Percentiles rank a stretch among this genome's conserved stretches.
Evolutionary conservation across 179 eudicot genomes (phyloP).

Genomic region (Silene noctiflora): DNA sequence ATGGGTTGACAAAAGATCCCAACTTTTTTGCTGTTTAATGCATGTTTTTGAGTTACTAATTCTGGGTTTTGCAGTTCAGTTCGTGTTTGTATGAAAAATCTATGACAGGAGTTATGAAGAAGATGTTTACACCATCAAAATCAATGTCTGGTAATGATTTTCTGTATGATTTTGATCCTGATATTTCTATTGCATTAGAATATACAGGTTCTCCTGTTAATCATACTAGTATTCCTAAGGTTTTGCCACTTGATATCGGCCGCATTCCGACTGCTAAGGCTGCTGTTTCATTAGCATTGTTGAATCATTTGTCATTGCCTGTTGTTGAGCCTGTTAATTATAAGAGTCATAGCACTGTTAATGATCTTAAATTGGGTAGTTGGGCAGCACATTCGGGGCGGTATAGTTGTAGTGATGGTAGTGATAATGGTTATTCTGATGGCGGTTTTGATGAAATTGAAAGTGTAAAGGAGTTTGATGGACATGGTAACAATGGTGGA

Average conservation of each 20-base stretch:
- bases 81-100: not conserved
- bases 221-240: slow-evolving; percentile 27
- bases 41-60: not conserved
- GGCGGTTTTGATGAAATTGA: slow-evolving; percentile 14
- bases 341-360: slow-evolving; percentile 1
- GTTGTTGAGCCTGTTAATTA: slow-evolving; percentile 36
- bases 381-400: not conserved
- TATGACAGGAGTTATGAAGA: slow-evolving; percentile 17
- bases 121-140: slow-evolving; percentile 24
- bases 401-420: not conserved
- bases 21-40: not conserved
- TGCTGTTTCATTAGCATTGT: slow-evolving; percentile 24
- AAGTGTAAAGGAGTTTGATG: slow-evolving; percentile 1
- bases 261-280: slow-evolving; percentile 37
- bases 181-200: slow-evolving; percentile 41
- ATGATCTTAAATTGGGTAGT: slow-evolving; percentile 16
- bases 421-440: slow-evolving; percentile 14
- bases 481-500: slow-evolving; percentile 1
- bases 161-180: slow-evolving; percentile 25
- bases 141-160: slow-evolving; percentile 33
- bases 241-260: slow-evolving; percentile 34
- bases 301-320: slow-evolving; percentile 38
- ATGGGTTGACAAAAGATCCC: not conserved
- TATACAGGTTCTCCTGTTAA: slow-evolving; percentile 39
- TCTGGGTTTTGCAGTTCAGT: not conserved